Evolutionary conservation across 306 rosid species (phyloP).

Genomic region (Canavalia gladiata): DNA sequence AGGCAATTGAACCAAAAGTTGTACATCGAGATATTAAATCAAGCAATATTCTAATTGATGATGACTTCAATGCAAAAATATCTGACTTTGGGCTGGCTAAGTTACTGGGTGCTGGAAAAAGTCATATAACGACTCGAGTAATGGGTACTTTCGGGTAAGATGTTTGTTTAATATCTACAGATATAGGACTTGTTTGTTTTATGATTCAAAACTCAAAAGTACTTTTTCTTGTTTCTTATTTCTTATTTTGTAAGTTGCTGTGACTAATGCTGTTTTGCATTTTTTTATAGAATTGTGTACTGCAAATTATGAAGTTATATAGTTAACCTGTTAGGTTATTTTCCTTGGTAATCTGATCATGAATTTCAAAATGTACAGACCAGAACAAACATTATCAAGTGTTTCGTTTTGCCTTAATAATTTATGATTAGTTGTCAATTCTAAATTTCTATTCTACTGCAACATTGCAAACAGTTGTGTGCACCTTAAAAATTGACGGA

Average conservation of each 20-base stretch:
- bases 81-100: slow-evolving; percentile 97
- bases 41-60: slow-evolving; percentile 89
- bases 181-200: slow-evolving; percentile 39
- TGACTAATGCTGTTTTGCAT: slow-evolving; percentile 10
- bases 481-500: not conserved
- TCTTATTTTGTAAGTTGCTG: not conserved
- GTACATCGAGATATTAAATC: slow-evolving; percentile 96
- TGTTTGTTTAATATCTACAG: slow-evolving; percentile 22
- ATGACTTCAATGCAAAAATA: slow-evolving; percentile 90
- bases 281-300: not conserved
- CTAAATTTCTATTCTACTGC: not conserved
- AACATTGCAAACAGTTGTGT: not conserved
- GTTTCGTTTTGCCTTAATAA: not conserved
- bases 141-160: slow-evolving; percentile 99
- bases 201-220: slow-evolving; percentile 36
- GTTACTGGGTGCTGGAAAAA: slow-evolving; percentile 85
- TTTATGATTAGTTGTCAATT: not conserved
- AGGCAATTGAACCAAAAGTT: slow-evolving; percentile 97
- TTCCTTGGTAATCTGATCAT: not conserved
- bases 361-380: not conserved
- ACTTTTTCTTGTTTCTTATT: slow-evolving; percentile 5
- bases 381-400: not conserved
- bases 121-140: slow-evolving; percentile 92
- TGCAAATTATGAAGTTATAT: slow-evolving; percentile 6
- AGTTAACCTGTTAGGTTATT: slow-evolving; percentile 2